Percentiles rank a stretch among this genome's conserved stretches.
Conservation (phyloP, 164 flowering plant genomes). For the Umbilicus rupestris region DNA sequence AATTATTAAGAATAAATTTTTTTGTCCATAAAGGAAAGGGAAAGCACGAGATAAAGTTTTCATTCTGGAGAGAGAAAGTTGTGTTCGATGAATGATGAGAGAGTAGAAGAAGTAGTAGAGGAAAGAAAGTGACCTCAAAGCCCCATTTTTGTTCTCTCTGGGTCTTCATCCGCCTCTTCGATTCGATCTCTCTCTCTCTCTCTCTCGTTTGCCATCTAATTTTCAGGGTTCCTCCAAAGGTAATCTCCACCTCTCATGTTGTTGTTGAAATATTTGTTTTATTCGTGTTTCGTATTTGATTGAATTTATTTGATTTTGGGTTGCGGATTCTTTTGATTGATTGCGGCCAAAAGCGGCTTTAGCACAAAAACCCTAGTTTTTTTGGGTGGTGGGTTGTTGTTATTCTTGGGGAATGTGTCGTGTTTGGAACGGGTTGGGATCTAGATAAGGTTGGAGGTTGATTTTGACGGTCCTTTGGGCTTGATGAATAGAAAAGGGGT, state of each 20-base stretch:
- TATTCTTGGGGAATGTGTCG: not conserved
- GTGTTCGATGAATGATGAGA: not conserved
- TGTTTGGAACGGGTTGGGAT: conserved; percentile 1
- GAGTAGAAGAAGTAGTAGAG: not conserved
- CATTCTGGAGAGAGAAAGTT: conserved; percentile 3
- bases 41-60: conserved; percentile 4
- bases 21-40: not conserved
- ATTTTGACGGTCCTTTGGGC: not conserved
- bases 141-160: not conserved
- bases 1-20: not conserved
- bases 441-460: not conserved
- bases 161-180: not conserved
- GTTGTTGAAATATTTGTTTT: not conserved
- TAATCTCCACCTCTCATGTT: not conserved
- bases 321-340: not conserved
- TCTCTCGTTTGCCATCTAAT: not conserved
- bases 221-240: conserved; percentile 1
- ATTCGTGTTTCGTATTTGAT: not conserved
- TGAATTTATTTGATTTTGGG: not conserved
- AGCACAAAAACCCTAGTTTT: conserved; percentile 2
- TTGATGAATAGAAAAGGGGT: not conserved
- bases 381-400: not conserved
- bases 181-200: not conserved
- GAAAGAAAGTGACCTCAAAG: conserved; percentile 6
- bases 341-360: conserved; percentile 2